phyloP scores from a whole-genome alignment of 805 yeast species.

The Nakazawaea holstii region DNA sequence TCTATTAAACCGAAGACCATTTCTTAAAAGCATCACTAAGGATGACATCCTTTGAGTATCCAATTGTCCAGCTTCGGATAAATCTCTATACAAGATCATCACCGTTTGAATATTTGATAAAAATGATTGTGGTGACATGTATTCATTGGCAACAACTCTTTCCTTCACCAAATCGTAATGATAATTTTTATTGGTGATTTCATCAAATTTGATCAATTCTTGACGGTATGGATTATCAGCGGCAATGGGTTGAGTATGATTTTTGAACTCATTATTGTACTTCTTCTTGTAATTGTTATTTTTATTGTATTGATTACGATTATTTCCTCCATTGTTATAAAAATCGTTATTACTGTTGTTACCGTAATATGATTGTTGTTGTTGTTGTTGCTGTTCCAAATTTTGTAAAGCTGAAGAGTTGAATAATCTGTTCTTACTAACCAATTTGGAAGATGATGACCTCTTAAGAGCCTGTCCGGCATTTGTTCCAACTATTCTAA shows the following conservation, averaged over 20 bases:
- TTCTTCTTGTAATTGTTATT: slow-evolving; percentile 15
- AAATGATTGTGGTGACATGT: slow-evolving; percentile 27
- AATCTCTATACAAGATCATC: slow-evolving; percentile 43
- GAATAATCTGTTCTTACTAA: slow-evolving; percentile 7
- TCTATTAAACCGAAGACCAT: slow-evolving; percentile 52
- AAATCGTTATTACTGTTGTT: slow-evolving; percentile 5
- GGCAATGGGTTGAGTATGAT: slow-evolving; percentile 7
- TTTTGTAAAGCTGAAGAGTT: slow-evolving; percentile 9
- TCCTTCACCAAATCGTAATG: slow-evolving; percentile 33
- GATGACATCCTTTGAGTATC: slow-evolving; percentile 41
- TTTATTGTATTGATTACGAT: slow-evolving; percentile 15
- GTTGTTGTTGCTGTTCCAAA: slow-evolving; percentile 13
- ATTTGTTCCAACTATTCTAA: slow-evolving; percentile 10
- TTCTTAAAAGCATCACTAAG: slow-evolving; percentile 46
- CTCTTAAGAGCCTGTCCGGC: slow-evolving; percentile 12
- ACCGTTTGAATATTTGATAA: slow-evolving; percentile 49
- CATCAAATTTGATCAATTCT: slow-evolving; percentile 48
- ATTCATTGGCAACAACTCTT: slow-evolving; percentile 31
- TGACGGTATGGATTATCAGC: slow-evolving; percentile 42
- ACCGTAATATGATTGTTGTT: slow-evolving; percentile 1
- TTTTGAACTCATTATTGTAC: slow-evolving; percentile 11
- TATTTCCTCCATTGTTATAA: slow-evolving; percentile 12
- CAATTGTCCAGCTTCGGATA: slow-evolving; percentile 42
- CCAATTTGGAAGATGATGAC: slow-evolving; percentile 10
- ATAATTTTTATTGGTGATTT: slow-evolving; percentile 33